Base-by-base conservation (phyloP, 192 early-diverging fungal genomes). In the Linnemannia elongata region DNA sequence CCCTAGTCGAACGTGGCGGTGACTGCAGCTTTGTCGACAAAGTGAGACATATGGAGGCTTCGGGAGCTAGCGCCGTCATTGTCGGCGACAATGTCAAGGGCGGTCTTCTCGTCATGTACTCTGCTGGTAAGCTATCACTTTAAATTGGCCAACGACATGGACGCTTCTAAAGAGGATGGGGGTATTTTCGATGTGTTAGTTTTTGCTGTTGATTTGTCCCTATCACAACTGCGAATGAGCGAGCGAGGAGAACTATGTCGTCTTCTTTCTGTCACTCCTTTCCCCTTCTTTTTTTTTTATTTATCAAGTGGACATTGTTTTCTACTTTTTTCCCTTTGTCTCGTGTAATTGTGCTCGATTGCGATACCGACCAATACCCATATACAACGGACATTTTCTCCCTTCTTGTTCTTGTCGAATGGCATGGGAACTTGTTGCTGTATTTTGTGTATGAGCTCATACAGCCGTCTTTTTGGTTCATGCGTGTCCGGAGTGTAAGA, bases 21-120 rank as follows among this genome's bases (percentile, higher is more conserved):
- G 90, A 91, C 30, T 99, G 98, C 84, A 90, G 94, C 0, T 99
- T 99, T 81, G 91, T 96, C 49, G 94, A 96, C 10, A 99, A 99
- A 88, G 94, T 99, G 15, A 91, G 97, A 52, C 93, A 94, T 42
- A 97, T 98, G 97, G 97, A 99, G 90, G 87, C 80, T 10, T 93
- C 93, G 47, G 97, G 97, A 36, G 96, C 96, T 2, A 90, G 91
- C 17, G 96, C 95, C 1, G 97, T 99, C 27, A 91, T 98, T 36
- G 96, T 99, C 22, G 97, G 97, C 24, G 97, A 99, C 83, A 89
- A 91, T 38, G 91, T 92, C 78, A 90, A 90, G n/a, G 91, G 92
- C 57, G 88, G 93, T 55, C 93, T 97, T 52, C 94, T 97, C 75
- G 97, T 97, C 82, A 98, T 99, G 96, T 97, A 96, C 88, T 91